Evolutionary conservation across 139 green algal genomes (phyloP), one percentile per base, ranked within the genome.

Genomic region (Chlorella sp.): DNA sequence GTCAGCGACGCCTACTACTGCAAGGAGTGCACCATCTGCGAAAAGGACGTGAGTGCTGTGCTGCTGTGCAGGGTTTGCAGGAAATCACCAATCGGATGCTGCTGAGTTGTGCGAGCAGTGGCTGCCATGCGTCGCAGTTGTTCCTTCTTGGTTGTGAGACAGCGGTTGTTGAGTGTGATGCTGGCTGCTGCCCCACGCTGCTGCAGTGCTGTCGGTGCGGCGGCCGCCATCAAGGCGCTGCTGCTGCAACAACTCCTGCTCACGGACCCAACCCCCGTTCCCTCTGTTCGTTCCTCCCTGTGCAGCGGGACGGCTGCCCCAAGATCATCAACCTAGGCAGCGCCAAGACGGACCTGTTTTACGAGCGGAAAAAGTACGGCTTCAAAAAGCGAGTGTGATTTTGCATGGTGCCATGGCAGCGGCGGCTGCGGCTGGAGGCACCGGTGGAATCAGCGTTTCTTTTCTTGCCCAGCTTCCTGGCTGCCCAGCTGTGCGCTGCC

Each of bases 1-100:
- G 95, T 99, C 1, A 96, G 94, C 32, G 97, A 99, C 85, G 97
- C 97, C 2, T 99, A 99, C 92, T 99, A 99, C 88, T 99, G 97
- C 94, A 99, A 99, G 90, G 97, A 99, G 89, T 99, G 97, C 92
- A 98, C 95, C 32, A 87, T 97, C 67, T 93, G 95, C 77, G 97
- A 99, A 88, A 99, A 99, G 75, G 97, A 99, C 85, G 94, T 97
- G 82, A 88, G 91, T 87, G 5, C 22, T 2, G 46, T 22, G 78
- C 40, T 26, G 54, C 16, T 60, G 56, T n/a, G n/a, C n/a, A n/a
- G n/a, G n/a, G n/a, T n/a, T n/a, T n/a, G n/a, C n/a, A n/a, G n/a
- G n/a, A n/a, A n/a, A n/a, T n/a, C n/a, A n/a, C n/a, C n/a, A n/a
- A 30, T 22, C 11, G 56, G 40, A 48, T 51, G 70, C 26, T 44